Percentiles rank a stretch among this genome's conserved stretches.
These are phyloP conservation scores for Meyerozyma elateridarum DNA, from an alignment of 1,139 yeast genomes.

Conservation along the genomic window DNA sequence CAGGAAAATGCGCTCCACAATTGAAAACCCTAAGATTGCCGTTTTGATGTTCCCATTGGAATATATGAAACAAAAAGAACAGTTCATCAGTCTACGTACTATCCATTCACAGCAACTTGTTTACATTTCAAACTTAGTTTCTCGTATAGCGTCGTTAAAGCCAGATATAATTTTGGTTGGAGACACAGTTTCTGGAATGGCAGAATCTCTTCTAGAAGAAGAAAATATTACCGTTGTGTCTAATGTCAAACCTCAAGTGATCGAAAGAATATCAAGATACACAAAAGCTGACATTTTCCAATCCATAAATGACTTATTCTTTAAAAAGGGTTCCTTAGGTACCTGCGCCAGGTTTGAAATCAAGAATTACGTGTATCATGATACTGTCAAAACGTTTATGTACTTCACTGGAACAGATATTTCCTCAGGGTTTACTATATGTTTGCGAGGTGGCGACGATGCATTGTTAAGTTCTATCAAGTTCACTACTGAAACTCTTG, in stretches of 20 bases:
- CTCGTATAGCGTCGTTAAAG: constrained; percentile 66
- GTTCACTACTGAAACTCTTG: constrained; percentile 74
- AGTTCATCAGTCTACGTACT: constrained; percentile 76
- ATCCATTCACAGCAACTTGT: constrained; percentile 87
- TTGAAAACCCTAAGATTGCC: constrained; percentile 70
- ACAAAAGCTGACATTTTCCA: constrained; percentile 76
- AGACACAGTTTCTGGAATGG: constrained; percentile 79
- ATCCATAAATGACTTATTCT: constrained; percentile 43
- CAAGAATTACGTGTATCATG: constrained; percentile 53
- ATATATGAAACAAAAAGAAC: constrained; percentile 67
- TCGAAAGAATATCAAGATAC: constrained; percentile 73
- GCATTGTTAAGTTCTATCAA: constrained; percentile 63
- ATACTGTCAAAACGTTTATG: constrained; percentile 63
- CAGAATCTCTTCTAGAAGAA: constrained; percentile 64
- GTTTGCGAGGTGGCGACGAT: constrained; percentile 71
- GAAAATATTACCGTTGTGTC: constrained; percentile 76
- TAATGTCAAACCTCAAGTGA: constrained; percentile 76
- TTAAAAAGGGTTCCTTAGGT: constrained; percentile 60
- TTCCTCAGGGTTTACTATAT: constrained; percentile 74
- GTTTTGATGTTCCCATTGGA: constrained; percentile 87
- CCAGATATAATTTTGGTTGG: constrained; percentile 83
- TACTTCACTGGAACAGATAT: constrained; percentile 74
- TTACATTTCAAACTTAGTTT: constrained; percentile 75
- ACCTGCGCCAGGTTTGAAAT: constrained; percentile 69
- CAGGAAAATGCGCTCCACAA: constrained; percentile 64